These are phyloP conservation scores for Tetraselmis striata DNA, from an alignment of 139 green algal species.

Conservation along the genomic window DNA sequence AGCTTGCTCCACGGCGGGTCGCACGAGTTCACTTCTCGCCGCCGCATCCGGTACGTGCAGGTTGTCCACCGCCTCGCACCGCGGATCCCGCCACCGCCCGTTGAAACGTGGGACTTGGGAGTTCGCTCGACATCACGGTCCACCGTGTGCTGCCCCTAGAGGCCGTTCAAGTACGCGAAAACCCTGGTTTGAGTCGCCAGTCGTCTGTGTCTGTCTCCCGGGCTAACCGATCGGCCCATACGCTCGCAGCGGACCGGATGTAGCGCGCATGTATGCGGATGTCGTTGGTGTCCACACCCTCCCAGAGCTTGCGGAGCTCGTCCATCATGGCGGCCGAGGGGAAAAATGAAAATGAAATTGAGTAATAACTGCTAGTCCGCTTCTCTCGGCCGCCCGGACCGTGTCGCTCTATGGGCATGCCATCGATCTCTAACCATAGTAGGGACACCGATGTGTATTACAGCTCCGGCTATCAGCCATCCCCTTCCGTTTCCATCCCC, in stretches of 20 bases:
- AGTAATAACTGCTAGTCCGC: too few relatives aligned
- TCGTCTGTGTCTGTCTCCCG: not conserved
- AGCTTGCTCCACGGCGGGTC: not conserved
- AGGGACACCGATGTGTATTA: too few relatives aligned
- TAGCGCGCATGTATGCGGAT: not conserved
- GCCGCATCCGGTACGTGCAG: not conserved
- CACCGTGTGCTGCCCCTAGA: not conserved
- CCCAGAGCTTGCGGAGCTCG: not conserved
- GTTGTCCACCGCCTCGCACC: not conserved
- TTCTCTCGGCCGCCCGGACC: too few relatives aligned
- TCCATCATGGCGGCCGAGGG: not conserved
- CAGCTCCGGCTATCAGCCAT: too few relatives aligned
- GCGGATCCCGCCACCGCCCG: not conserved
- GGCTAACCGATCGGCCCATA: not conserved
- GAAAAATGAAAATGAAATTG: too few relatives aligned
- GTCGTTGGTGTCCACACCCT: not conserved
- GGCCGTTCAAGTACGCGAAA: too few relatives aligned
- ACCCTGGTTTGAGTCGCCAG: not conserved
- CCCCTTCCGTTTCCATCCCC: too few relatives aligned
- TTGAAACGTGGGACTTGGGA: not conserved
- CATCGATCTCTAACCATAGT: too few relatives aligned
- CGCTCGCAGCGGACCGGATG: not conserved
- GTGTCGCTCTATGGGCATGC: too few relatives aligned
- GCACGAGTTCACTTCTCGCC: not conserved
- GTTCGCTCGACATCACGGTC: too few relatives aligned